Evolutionary conservation across 345 rosid genomes (phyloP), one percentile per base, ranked within the genome.

Genomic region (Eucalyptus leucophloia): DNA sequence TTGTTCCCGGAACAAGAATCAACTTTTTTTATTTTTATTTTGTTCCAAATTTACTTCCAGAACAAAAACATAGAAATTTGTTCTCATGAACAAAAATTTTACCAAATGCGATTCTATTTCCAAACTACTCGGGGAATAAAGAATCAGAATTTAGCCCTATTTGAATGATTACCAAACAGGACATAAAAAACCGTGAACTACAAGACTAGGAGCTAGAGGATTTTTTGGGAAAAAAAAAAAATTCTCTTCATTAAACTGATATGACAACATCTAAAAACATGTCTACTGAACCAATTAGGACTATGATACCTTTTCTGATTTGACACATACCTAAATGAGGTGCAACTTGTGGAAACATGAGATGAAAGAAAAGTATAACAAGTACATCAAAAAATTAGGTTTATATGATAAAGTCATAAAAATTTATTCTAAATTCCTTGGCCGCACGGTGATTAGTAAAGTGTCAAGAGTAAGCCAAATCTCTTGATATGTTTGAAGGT

Each of bases 201-300:
- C 2, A 2, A 21, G 60, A 56, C 12, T 23, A 56, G 4, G 30
- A 56, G 62, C 7, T 0, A 1, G 14, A 10, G 62, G 13, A 56
- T 56, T 56, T 56, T 56, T 0, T 56, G 62, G 62, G 2, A 1
- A 53, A 56, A 56, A 56, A 56, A 56, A 0, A 10, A 56, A 56
- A 10, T 4, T 56, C 3, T 23, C 62, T 56, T 56, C 62, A 24
- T 56, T 3, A 56, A 56, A 5, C 2, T 10, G 3, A 56, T 56
- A 23, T 9, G 13, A 56, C 30, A 2, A 56, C 30, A 56, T 4
- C 12, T 56, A 10, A 56, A 56, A 56, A 56, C 30, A 56, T 14
- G 7, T 4, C 3, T 11, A 56, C 2, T 5, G 0, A 1, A 9
- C 30, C 13, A 2, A 24, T 23, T 0, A 10, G 3, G 30, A 56